These are phyloP conservation scores for Cladophialophora psammophila DNA, from an alignment of 2,329 filamentous ascomycete species.

Conservation along the genomic window DNA sequence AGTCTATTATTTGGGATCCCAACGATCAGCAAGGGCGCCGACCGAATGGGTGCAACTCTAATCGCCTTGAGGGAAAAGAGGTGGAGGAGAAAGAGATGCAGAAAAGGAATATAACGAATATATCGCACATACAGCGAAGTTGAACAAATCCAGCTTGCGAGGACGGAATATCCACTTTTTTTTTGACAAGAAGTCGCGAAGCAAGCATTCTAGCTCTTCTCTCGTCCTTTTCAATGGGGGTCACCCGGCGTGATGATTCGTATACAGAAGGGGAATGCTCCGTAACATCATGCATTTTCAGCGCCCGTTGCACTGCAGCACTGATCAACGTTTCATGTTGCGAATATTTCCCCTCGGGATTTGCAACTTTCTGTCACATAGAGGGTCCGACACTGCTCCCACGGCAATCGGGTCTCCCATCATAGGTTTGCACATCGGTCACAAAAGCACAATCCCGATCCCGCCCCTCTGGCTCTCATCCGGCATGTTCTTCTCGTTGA, in stretches of 20 bases:
- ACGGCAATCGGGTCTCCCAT: too few relatives aligned
- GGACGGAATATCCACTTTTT: not conserved
- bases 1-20: not conserved
- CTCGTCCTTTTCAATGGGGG: not conserved
- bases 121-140: not conserved
- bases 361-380: not conserved
- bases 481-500: conserved; percentile 78
- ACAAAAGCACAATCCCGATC: conserved; percentile 86
- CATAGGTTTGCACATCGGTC: conserved; percentile 36
- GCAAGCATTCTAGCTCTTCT: not conserved
- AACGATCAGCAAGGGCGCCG: not conserved
- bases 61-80: not conserved
- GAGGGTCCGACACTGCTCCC: not conserved
- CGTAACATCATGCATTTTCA: not conserved
- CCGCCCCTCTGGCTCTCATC: conserved; percentile 82
- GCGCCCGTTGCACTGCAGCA: not conserved
- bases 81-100: not conserved
- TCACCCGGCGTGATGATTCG: not conserved
- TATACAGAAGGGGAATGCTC: not conserved
- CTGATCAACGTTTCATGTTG: not conserved
- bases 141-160: not conserved
- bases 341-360: not conserved
- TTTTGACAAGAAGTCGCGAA: not conserved
- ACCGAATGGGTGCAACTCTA: not conserved
- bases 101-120: not conserved